Base-by-base conservation (phyloP, 345 rosid genomes). In the Gossypium australe region DNA sequence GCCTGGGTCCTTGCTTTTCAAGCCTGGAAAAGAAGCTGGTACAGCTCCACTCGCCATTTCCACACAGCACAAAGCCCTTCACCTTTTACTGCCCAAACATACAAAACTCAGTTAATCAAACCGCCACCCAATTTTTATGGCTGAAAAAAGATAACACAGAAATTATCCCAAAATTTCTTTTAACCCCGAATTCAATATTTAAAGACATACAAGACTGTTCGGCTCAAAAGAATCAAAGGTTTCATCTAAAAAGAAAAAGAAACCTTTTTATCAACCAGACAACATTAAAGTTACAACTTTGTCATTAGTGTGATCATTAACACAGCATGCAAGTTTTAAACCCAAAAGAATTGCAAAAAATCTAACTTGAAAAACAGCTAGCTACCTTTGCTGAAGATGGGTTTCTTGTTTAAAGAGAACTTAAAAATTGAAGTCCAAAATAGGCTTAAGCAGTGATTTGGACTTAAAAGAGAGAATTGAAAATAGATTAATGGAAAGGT, bases 1-100 rank as follows among this genome's bases (percentile, higher is more conserved):
- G 77, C 88, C 79, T 10, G 88, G 65, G 48, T 90, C 91, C 76
- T 81, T 78, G 64, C 72, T 74, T 80, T 91, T 93, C 48, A 93
- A 76, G 71, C 91, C 96, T 9, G 88, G 62, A 82, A 90, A 86
- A 0, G 94, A 86, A 69, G 94, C 82, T 14, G 96, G 87, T 24
- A 90, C 86, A 16, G 88, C 72, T 74, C 96, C 99, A 57, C 90
- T 86, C 65, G 93, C 90, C 99, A 92, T 90, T 79, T 80, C 73
- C 71, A 76, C 79, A 20, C 38, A 67, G n/a, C 65, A 59, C 63
- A 53, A 55, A 53, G 14, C 56, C 56, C 56, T 41, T 62, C 76
- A 27, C 78, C 85, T 75, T 67, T 5, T 77, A 48, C 51, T 49
- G 49, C 29, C 11, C 51, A 44, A 71, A 5, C 22, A 34, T 20